phyloP scores from a whole-genome alignment of 257 asterid genomes.

The Solanum rostratum region DNA sequence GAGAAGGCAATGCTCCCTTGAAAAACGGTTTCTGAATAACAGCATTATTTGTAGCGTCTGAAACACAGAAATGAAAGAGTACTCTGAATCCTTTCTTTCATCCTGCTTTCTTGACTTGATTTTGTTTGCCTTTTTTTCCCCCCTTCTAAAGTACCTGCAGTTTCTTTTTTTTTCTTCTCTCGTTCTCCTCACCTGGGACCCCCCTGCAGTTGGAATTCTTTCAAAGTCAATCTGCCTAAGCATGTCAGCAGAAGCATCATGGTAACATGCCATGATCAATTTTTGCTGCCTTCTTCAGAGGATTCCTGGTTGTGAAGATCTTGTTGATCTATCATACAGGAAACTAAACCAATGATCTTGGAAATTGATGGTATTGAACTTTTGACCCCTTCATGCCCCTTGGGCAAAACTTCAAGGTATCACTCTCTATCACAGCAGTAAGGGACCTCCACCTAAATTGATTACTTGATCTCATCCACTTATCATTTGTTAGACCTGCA shows the following conservation, averaged over 20 bases:
- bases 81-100: background rate
- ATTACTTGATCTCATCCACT: background rate
- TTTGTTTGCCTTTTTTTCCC: background rate
- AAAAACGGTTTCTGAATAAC: background rate
- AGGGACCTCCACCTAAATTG: background rate
- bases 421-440: background rate
- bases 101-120: background rate
- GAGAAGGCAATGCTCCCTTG: background rate
- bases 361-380: background rate
- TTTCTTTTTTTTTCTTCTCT: background rate
- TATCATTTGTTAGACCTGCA: background rate
- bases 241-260: background rate
- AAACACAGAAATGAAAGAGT: background rate
- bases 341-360: background rate
- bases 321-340: background rate
- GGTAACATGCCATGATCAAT: background rate
- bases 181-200: background rate
- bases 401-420: background rate
- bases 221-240: background rate
- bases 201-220: background rate
- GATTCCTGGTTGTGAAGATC: background rate
- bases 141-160: background rate
- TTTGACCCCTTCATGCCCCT: background rate
- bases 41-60: background rate
- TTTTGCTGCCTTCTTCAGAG: background rate